Conservation (phyloP, 1,284 basidiomycete species). For the Cutaneotrichosporon dermatis region DNA sequence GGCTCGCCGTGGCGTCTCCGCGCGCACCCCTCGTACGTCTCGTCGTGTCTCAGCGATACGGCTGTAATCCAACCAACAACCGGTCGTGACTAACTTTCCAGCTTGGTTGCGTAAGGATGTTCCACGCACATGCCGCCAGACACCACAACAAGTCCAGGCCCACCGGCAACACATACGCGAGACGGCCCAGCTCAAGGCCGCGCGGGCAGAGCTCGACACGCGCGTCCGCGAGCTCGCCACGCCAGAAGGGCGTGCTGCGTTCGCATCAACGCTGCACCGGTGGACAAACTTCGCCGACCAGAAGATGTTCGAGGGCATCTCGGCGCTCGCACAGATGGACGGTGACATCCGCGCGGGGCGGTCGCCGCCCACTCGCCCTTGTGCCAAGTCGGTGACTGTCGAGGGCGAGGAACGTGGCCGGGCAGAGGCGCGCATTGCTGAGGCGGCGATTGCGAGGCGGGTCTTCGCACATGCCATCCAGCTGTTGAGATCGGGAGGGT, state of each 20-base stretch:
- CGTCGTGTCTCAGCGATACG: background rate
- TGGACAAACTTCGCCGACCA: conserved; percentile 1
- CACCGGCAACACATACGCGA: background rate
- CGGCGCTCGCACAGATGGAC: background rate
- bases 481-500: background rate
- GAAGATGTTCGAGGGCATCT: background rate
- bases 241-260: background rate
- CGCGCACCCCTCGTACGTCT: background rate
- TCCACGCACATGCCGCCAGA: background rate
- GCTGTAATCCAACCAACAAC: no score
- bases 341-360: background rate
- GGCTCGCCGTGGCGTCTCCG: background rate
- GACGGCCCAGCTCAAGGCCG: background rate
- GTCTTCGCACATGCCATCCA: background rate
- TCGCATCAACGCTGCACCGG: background rate
- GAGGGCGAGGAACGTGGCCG: background rate
- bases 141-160: background rate
- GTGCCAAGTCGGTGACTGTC: background rate
- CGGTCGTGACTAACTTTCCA: background rate
- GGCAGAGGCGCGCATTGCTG: background rate
- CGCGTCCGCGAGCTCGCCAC: background rate
- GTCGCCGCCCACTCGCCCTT: background rate
- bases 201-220: background rate
- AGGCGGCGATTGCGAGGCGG: background rate
- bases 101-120: background rate